phyloP scores from a whole-genome alignment of 352 stramenopile species.

The Plasmopara viticola region DNA sequence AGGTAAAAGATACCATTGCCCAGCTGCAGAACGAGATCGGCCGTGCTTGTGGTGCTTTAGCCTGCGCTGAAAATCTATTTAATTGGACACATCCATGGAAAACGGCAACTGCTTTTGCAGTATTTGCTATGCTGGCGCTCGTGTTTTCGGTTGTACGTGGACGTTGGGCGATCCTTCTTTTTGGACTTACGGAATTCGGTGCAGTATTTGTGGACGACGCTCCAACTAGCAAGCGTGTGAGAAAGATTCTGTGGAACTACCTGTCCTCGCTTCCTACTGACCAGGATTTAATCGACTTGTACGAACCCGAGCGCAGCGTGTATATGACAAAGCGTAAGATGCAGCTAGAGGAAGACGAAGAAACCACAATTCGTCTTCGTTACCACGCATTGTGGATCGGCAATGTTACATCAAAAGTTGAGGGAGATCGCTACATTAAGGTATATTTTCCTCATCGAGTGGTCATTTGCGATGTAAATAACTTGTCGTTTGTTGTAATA shows the following conservation, averaged over 20 bases:
- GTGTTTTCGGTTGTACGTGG: slow-evolving; percentile 64
- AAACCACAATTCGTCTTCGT: slow-evolving; percentile 40
- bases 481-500: slow-evolving; percentile 7
- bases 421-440: slow-evolving; percentile 64
- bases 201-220: slow-evolving; percentile 72
- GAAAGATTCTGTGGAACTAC: slow-evolving; percentile 79
- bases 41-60: slow-evolving; percentile 55
- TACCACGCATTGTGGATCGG: slow-evolving; percentile 71
- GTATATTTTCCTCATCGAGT: slow-evolving; percentile 14
- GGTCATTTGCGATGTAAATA: slow-evolving; percentile 1
- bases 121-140: slow-evolving; percentile 38
- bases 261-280: slow-evolving; percentile 75
- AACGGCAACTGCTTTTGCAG: slow-evolving; percentile 52
- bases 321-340: slow-evolving; percentile 46
- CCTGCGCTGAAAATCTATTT: slow-evolving; percentile 73
- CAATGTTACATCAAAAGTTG: slow-evolving; percentile 48
- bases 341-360: slow-evolving; percentile 44
- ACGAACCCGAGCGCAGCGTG: slow-evolving; percentile 54
- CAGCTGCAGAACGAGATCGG: slow-evolving; percentile 73
- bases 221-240: slow-evolving; percentile 67
- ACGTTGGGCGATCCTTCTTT: slow-evolving; percentile 67
- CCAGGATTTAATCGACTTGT: slow-evolving; percentile 72
- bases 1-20: slow-evolving; percentile 78
- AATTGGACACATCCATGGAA: slow-evolving; percentile 88
- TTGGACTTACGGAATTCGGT: slow-evolving; percentile 71